phyloP scores from a whole-genome alignment of 2,329 filamentous ascomycete species.

The Ampelomyces quisqualis region DNA sequence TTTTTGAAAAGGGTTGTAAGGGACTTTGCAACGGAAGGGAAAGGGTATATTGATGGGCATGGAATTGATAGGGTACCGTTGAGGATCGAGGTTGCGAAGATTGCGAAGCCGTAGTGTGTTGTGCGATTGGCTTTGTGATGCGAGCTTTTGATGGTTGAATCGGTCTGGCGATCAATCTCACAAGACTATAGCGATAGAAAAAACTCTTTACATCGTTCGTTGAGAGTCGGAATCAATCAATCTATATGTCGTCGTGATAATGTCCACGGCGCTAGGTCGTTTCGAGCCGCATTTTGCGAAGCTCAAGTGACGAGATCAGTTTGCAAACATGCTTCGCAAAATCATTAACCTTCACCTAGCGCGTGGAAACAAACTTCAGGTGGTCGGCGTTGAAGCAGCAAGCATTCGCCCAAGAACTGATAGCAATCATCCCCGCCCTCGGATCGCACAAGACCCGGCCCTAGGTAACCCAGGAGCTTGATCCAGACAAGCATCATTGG shows the following conservation, averaged over 20 bases:
- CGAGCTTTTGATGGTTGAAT: background rate
- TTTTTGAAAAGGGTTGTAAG: constrained; percentile 31
- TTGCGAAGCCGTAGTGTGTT: constrained; percentile 30
- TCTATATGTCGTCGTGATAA: background rate
- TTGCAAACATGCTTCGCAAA: background rate
- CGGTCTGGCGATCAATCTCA: too few species aligned
- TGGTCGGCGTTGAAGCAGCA: background rate
- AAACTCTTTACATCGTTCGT: too few species aligned
- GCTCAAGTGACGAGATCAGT: too few species aligned
- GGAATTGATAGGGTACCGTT: constrained; percentile 20
- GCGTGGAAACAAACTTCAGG: background rate
- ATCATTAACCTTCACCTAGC: background rate
- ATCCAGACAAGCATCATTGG: constrained; percentile 15
- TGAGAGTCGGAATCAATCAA: background rate
- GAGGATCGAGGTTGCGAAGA: constrained; percentile 22
- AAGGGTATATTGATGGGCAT: constrained; percentile 18
- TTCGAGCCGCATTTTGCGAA: constrained; percentile 1
- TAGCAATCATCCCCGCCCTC: background rate
- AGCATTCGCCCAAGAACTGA: background rate
- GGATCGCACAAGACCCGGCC: background rate
- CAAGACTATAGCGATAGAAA: too few species aligned
- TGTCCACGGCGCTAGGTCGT: too few species aligned
- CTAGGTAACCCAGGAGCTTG: constrained; percentile 18
- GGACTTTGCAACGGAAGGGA: constrained; percentile 29
- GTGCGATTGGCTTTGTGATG: constrained; percentile 1